phyloP scores from a whole-genome alignment of 306 rosid genomes.

The Dalbergia cochinchinensis region DNA sequence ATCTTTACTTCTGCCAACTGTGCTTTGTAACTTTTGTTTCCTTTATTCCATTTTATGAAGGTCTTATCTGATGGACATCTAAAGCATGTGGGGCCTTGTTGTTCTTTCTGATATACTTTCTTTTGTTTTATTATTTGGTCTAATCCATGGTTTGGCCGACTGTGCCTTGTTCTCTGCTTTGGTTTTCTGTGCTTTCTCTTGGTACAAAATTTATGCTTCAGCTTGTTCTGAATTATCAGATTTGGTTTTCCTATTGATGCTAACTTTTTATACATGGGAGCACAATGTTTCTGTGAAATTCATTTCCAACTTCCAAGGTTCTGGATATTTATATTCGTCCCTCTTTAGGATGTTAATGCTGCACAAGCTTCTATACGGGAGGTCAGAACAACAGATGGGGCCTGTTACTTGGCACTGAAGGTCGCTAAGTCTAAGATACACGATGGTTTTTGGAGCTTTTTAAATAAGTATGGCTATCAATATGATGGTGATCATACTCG shows the following conservation, averaged over 20 bases:
- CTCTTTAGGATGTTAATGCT: conserved; percentile 62
- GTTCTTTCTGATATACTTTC: background rate
- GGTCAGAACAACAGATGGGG: conserved; percentile 76
- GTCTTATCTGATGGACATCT: conserved; percentile 1
- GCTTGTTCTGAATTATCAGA: background rate
- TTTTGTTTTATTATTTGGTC: background rate
- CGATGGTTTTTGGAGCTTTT: conserved; percentile 70
- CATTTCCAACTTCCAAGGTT: conserved; percentile 27
- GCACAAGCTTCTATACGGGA: conserved; percentile 76
- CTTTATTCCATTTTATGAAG: conserved; percentile 9
- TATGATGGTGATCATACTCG: conserved; percentile 73
- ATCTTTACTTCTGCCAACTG: background rate
- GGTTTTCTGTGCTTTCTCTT: conserved; percentile 15
- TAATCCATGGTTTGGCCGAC: background rate
- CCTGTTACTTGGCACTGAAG: conserved; percentile 67
- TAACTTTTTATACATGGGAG: conserved; percentile 9
- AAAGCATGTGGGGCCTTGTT: background rate
- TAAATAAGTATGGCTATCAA: conserved; percentile 79
- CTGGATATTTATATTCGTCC: conserved; percentile 21
- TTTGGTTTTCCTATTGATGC: conserved; percentile 25
- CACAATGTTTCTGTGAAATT: background rate
- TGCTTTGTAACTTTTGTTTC: background rate
- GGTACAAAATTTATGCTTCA: conserved; percentile 26
- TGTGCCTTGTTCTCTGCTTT: background rate
- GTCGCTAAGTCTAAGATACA: conserved; percentile 55